Evolutionary conservation across 495 filamentous ascomycete genomes (phyloP), one percentile per base, ranked within the genome.

Genomic region (Hypomontagnella submonticulosa): DNA sequence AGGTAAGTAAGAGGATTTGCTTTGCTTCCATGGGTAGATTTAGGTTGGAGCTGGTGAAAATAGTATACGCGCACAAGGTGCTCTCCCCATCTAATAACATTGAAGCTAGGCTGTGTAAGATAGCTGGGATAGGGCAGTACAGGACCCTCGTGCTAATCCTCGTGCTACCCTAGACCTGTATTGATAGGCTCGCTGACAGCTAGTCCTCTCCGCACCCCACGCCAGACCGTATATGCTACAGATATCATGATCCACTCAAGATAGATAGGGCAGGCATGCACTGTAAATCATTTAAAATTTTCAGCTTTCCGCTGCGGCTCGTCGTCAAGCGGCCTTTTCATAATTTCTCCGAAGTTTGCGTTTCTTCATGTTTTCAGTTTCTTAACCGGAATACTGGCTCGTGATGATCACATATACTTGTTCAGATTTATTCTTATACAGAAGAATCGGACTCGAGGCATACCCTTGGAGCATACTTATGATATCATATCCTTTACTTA

Each of bases 1-100:
- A 59, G 65, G 7, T 48, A 59, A 36, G 63, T 54, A 56, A 50
- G 55, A 36, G 33, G 37, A n/a, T n/a, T n/a, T n/a, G n/a, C n/a
- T 50, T 38, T 37, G 36, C 36, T 40, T 4, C 16, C 6, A n/a
- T 7, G 40, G 20, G 19, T 42, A 23, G 18, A 18, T 18, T 48
- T 41, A 18, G 56, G 49, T 55, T 60, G 42, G 38, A 50, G 43
- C 55, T 48, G 58, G 50, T 36, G 46, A 47, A 38, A 34, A 36
- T 41, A 48, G 15, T 41, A 37, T 32, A 43, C 30, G 51, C 20
- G 23, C 32, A 48, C n/a, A 42, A 51, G 27, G 43, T 30, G 23
- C 54, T 46, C 27, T 54, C 41, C 19, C 40, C 61, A 58, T 65
- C 53, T 52, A 47, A 27, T 27, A 27, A n/a, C n/a, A n/a, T n/a